Percentiles rank a stretch among this genome's conserved stretches.
These are phyloP conservation scores for Tremella yokohamensis DNA, from an alignment of 768 basidiomycete species.

Conservation along the genomic window DNA sequence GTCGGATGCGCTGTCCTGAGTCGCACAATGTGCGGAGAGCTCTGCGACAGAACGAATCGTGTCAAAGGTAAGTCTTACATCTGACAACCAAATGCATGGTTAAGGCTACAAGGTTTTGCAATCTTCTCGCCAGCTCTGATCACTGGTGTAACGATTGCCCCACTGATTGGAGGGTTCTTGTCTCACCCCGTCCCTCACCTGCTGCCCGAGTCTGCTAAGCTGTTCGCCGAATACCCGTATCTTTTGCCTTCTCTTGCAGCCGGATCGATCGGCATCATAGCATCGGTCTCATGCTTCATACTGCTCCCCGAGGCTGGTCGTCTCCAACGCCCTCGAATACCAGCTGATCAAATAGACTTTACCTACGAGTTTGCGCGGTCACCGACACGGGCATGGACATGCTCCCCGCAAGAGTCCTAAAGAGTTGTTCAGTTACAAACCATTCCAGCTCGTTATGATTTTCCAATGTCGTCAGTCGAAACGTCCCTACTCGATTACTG, in stretches of 20 bases:
- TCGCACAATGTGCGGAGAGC: conserved; percentile 36
- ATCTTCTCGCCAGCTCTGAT: conserved; percentile 34
- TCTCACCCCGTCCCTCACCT: conserved; percentile 29
- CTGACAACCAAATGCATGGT: neutral
- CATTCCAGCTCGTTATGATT: conserved; percentile 31
- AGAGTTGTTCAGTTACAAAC: conserved; percentile 20
- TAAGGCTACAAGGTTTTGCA: conserved; percentile 24
- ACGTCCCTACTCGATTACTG: conserved; percentile 7
- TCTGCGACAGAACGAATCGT: conserved; percentile 35
- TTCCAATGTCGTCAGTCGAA: conserved; percentile 37
- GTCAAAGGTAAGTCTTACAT: conserved; percentile 25
- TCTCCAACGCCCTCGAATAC: neutral
- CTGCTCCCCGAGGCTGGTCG: conserved; percentile 25
- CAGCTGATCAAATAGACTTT: conserved; percentile 20
- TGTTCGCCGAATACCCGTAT: conserved; percentile 29
- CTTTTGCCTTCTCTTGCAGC: conserved; percentile 31
- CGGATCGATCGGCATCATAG: conserved; percentile 21
- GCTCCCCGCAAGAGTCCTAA: conserved; percentile 10
- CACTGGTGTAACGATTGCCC: conserved; percentile 33
- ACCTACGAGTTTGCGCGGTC: conserved; percentile 10
- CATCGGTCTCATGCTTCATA: conserved; percentile 11
- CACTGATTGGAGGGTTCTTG: conserved; percentile 35
- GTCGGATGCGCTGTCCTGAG: conserved; percentile 38
- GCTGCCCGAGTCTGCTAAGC: conserved; percentile 20
- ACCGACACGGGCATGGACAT: neutral